Conservation (phyloP, 2,329 filamentous ascomycete species). For the Colletotrichum sojae region DNA sequence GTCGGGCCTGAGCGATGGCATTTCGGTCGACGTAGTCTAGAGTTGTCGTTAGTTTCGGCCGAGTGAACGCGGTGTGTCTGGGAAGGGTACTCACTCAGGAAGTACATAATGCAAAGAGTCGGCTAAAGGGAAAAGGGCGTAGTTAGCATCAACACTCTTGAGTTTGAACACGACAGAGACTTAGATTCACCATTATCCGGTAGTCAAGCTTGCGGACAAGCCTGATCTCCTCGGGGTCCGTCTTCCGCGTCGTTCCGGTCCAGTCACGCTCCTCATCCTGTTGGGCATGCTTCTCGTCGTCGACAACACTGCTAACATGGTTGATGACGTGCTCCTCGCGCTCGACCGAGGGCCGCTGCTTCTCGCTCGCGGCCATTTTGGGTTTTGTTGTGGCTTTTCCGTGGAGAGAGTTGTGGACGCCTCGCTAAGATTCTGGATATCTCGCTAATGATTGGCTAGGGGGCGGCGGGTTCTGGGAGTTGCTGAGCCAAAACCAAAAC, state of each 20-base stretch:
- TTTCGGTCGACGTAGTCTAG: slow-evolving; percentile 59
- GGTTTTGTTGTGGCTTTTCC: not conserved
- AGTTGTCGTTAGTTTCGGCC: not conserved
- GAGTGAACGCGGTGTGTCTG: not conserved
- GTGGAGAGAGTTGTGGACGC: not conserved
- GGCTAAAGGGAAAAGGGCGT: slow-evolving; percentile 43
- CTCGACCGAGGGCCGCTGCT: slow-evolving; percentile 32
- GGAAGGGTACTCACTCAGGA: slow-evolving; percentile 49
- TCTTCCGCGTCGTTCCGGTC: slow-evolving; percentile 55
- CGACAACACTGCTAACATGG: slow-evolving; percentile 26
- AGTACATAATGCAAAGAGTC: slow-evolving; percentile 59
- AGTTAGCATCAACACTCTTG: slow-evolving; percentile 1
- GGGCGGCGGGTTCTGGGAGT: no score
- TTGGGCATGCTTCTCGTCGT: slow-evolving; percentile 37
- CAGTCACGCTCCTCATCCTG: slow-evolving; percentile 52
- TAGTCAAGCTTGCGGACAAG: slow-evolving; percentile 58
- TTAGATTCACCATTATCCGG: slow-evolving; percentile 55
- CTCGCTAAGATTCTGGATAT: slow-evolving; percentile 2
- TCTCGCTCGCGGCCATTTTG: slow-evolving; percentile 32
- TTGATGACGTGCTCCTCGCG: slow-evolving; percentile 37
- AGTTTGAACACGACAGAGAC: not conserved
- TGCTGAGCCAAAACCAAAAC: not conserved
- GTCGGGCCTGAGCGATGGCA: slow-evolving; percentile 61
- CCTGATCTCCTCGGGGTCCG: slow-evolving; percentile 55
- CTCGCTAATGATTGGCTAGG: slow-evolving; percentile 10